These are phyloP conservation scores for Durusdinium trenchii DNA, from an alignment of 73 alveolate species.

Conservation along the genomic window DNA sequence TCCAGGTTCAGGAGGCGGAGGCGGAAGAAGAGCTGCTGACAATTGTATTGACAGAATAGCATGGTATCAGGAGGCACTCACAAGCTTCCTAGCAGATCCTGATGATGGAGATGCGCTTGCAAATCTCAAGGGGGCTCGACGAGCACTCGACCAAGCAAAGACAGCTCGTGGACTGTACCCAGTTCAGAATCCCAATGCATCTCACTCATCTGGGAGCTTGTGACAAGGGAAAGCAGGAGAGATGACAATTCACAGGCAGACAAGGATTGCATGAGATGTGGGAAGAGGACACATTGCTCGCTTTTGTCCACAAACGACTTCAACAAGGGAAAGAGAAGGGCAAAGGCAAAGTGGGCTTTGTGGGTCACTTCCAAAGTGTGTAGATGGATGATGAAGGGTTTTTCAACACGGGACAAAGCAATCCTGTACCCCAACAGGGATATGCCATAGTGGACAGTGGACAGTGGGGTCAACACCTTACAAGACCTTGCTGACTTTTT, in stretches of 20 bases:
- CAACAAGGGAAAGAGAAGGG: no score
- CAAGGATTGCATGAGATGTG: background rate
- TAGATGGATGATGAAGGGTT: no score
- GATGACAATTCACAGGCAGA: background rate
- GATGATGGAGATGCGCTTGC: background rate
- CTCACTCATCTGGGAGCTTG: background rate
- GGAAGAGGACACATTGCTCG: slow-evolving; percentile 63
- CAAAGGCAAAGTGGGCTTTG: background rate
- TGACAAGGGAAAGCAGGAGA: background rate
- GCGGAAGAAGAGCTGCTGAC: background rate
- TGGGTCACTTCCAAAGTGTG: background rate
- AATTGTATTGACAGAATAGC: background rate
- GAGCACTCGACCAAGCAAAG: slow-evolving; percentile 15
- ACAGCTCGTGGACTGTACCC: slow-evolving; percentile 36
- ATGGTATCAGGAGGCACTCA: slow-evolving; percentile 12
- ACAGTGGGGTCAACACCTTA: background rate
- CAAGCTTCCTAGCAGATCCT: background rate
- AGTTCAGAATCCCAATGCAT: background rate
- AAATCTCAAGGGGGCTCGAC: background rate
- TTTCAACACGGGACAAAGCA: no score
- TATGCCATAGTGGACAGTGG: no score
- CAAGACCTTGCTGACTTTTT: background rate
- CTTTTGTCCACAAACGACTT: slow-evolving; percentile 8
- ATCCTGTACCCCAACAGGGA: no score
- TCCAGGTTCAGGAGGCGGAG: background rate